Base-by-base conservation (phyloP, 202 grass and related monocot genomes). In the Carex arenaria region DNA sequence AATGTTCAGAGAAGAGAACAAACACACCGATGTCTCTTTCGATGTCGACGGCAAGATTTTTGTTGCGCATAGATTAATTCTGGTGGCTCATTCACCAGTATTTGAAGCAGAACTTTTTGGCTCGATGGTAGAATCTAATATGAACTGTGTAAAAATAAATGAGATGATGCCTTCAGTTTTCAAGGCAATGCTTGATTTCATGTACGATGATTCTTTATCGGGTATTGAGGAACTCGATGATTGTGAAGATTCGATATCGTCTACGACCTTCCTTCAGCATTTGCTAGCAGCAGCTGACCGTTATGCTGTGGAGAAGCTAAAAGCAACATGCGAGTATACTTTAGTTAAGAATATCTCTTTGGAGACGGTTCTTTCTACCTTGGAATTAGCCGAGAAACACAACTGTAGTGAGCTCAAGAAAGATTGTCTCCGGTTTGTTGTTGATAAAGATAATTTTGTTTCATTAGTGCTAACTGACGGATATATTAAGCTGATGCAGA, bases 81-180 rank as follows among this genome's bases (percentile, higher is more conserved):
- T 72, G 32, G 68, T 38, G 19, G 36, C 30, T n/a, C 36, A 43
- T 9, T 72, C 32, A 17, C 68, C 26, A 19, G 68, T 72, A 19
- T 72, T 72, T 72, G 43, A 49, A 42, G 68, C 68, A 17, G 68
- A 72, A 40, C 32, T 72, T 43, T 72, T 72, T 19, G 68, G 68
- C 10, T 72, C 32, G 6, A 72, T 72, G 30, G 8, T 10, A 10
- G 68, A 72, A 43, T 40, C 68, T 47, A 36, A 36, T n/a, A 18
- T 40, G 34, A n/a, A 72, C 7, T 43, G 17, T 38, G 18, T 72
- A 72, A 43, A n/a, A 8, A 49, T 72, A 43, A 14, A 72, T n/a
- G 68, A 72, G 17, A 72, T 47, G 12, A 15, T 43, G 18, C 68
- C 68, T 42, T 14, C 34, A 43, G 36, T 72, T 72, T 72, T 72